These are phyloP conservation scores for Suillus weaverae DNA, from an alignment of 768 basidiomycete species.

Conservation along the genomic window DNA sequence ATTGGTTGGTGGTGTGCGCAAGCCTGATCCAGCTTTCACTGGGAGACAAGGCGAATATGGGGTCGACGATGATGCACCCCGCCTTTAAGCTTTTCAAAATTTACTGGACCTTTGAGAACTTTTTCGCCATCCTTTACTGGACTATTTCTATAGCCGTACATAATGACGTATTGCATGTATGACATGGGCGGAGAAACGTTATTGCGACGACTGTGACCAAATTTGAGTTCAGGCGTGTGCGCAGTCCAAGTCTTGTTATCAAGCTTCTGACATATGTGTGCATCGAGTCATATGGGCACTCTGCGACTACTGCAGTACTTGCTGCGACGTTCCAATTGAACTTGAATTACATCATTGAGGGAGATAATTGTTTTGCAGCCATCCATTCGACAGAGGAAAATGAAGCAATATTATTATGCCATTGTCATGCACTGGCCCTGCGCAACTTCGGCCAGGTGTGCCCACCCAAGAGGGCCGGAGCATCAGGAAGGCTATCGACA, in stretches of 20 bases:
- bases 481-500: too few relatives aligned
- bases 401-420: conserved; percentile 1
- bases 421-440: too few relatives aligned
- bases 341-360: too few relatives aligned
- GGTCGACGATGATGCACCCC: conserved; percentile 20
- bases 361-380: too few relatives aligned
- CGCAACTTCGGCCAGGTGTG: too few relatives aligned
- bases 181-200: background rate
- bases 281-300: too few relatives aligned
- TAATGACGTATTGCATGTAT: background rate
- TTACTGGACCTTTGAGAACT: background rate
- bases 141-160: background rate
- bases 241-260: background rate
- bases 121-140: background rate
- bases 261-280: too few relatives aligned
- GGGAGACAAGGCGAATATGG: conserved; percentile 32
- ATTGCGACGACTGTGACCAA: background rate
- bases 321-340: too few relatives aligned
- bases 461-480: too few relatives aligned
- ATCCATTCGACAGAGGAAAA: too few relatives aligned
- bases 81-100: conserved; percentile 11
- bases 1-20: conserved; percentile 21
- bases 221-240: background rate
- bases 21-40: conserved; percentile 9
- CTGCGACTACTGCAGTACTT: too few relatives aligned